Evolutionary conservation across 2,329 filamentous ascomycete genomes (phyloP).

Genomic region (Ophiostoma perfectum): DNA sequence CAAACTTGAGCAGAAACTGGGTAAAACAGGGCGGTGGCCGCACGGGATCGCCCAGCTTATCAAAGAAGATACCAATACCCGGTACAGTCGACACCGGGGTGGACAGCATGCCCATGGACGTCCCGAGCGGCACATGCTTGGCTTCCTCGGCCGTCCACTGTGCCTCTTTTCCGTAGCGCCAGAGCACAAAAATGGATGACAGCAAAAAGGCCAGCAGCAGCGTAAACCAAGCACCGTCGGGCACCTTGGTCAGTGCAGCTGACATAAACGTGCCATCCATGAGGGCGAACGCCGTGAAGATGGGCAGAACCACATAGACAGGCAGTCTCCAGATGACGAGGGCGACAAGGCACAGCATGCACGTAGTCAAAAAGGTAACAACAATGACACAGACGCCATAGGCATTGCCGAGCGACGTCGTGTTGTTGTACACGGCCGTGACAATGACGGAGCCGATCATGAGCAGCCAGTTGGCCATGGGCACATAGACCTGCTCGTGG

Average conservation of each 20-base stretch:
- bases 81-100: constrained; percentile 42
- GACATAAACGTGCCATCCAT: constrained; percentile 67
- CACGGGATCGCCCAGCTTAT: constrained; percentile 63
- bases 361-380: constrained; percentile 72
- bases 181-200: constrained; percentile 62
- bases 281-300: constrained; percentile 59
- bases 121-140: constrained; percentile 50
- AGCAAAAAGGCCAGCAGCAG: constrained; percentile 59
- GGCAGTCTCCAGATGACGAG: constrained; percentile 66
- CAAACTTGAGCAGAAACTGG: constrained; percentile 68
- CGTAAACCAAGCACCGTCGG: constrained; percentile 74
- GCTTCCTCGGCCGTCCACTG: constrained; percentile 67
- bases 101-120: constrained; percentile 20
- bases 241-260: constrained; percentile 65
- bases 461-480: constrained; percentile 69
- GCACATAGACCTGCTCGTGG: constrained; percentile 72
- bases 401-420: constrained; percentile 64
- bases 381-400: constrained; percentile 77
- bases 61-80: constrained; percentile 69
- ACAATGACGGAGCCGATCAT: constrained; percentile 72
- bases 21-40: constrained; percentile 57
- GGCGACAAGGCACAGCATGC: constrained; percentile 65
- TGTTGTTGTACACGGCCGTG: constrained; percentile 69
- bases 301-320: constrained; percentile 50
- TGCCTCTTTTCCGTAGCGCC: constrained; percentile 73